These are phyloP conservation scores for Aspergillus eucalypticola DNA, from an alignment of 2,329 filamentous ascomycete genomes.

Conservation along the genomic window DNA sequence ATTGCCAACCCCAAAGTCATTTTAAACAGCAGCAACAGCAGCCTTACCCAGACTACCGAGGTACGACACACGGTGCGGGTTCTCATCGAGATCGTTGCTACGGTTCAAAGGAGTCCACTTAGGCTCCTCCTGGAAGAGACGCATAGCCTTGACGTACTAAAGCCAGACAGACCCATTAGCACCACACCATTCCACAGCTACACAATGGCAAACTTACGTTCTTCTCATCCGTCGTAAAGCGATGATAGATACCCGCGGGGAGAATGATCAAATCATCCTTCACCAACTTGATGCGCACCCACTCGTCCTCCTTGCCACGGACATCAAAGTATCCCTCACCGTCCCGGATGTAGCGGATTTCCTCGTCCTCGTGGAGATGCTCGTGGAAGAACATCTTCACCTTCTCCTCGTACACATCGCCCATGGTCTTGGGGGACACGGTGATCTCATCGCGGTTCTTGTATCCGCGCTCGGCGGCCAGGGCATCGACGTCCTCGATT, in stretches of 20 bases:
- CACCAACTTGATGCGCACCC: conserved; percentile 82
- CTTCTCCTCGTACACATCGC: conserved; percentile 85
- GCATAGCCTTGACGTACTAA: conserved; percentile 93
- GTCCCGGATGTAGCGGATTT: conserved; percentile 91
- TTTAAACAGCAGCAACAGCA: conserved; percentile 29
- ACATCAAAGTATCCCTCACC: conserved; percentile 95
- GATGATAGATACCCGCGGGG: conserved; percentile 93
- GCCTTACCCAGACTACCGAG: conserved; percentile 46
- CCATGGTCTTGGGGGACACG: conserved; percentile 83
- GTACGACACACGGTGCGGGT: conserved; percentile 77
- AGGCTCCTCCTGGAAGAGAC: conserved; percentile 95
- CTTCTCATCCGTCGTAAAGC: conserved; percentile 88
- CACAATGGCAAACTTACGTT: conserved; percentile 65
- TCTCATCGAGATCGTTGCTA: conserved; percentile 71
- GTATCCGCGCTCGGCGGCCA: conserved; percentile 77
- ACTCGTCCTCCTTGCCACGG: conserved; percentile 75
- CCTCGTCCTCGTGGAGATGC: conserved; percentile 97
- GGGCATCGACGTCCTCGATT: conserved; percentile 66
- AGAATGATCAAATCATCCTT: conserved; percentile 91
- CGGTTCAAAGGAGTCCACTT: conserved; percentile 97
- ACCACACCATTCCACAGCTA: not conserved
- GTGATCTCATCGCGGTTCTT: conserved; percentile 93
- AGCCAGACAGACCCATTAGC: not conserved
- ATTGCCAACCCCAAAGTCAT: not conserved
- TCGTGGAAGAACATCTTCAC: conserved; percentile 92